Conservation (phyloP, 1,139 yeast genomes). For the Chernovozyma sophiae-reginae region DNA sequence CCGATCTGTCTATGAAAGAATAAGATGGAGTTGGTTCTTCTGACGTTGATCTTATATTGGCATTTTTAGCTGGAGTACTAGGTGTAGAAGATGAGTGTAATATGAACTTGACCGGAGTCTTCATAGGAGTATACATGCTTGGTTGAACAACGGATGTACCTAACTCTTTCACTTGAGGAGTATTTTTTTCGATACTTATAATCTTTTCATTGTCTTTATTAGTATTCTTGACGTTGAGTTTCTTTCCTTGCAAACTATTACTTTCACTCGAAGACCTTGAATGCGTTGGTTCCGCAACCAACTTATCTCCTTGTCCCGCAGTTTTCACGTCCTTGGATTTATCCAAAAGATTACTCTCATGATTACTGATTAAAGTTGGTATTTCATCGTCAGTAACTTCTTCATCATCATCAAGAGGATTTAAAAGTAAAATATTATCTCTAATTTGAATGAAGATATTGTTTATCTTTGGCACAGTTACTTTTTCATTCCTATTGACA, state of each 20-base stretch:
- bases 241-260: too few relatives aligned
- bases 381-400: conserved; percentile 41
- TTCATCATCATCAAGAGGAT: conserved; percentile 43
- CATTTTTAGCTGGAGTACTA: conserved; percentile 16
- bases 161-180: not conserved
- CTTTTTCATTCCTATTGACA: conserved; percentile 49
- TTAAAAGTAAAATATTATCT: conserved; percentile 54
- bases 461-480: conserved; percentile 50
- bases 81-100: conserved; percentile 1
- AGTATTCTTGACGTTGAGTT: not conserved
- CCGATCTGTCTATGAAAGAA: conserved; percentile 4
- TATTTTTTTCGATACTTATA: not conserved
- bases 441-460: conserved; percentile 62
- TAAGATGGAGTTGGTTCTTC: conserved; percentile 22
- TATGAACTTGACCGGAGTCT: conserved; percentile 6
- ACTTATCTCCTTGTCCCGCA: not conserved
- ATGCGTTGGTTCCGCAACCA: not conserved
- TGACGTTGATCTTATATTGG: conserved; percentile 13
- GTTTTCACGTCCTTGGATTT: not conserved
- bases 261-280: too few relatives aligned
- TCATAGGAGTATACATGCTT: not conserved
- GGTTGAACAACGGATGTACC: not conserved
- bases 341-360: not conserved
- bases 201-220: not conserved
- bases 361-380: conserved; percentile 18